Conservation (phyloP, 1,284 basidiomycete genomes). For the Pyrrhoderma lamaoense region DNA sequence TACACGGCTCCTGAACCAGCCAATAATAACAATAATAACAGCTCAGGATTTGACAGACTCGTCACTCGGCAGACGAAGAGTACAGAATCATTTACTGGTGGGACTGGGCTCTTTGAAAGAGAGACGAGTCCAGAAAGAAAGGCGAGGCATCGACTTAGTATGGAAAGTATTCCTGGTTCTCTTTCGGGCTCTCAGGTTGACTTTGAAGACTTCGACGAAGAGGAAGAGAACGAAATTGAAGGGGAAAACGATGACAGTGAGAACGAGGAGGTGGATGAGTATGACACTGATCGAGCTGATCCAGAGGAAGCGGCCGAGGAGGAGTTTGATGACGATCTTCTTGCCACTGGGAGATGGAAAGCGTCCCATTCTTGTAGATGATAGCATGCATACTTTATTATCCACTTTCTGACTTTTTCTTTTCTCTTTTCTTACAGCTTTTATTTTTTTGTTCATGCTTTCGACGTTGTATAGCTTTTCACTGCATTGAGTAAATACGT, state of each 20-base stretch:
- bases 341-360: slow-evolving; percentile 82
- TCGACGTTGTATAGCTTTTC: too few relatives aligned
- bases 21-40: slow-evolving; percentile 43
- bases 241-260: slow-evolving; percentile 26
- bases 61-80: slow-evolving; percentile 49
- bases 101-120: slow-evolving; percentile 35
- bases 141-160: slow-evolving; percentile 47
- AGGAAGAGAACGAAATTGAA: slow-evolving; percentile 28
- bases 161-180: slow-evolving; percentile 80
- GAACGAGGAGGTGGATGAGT: slow-evolving; percentile 32
- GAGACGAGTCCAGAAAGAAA: slow-evolving; percentile 32
- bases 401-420: too few relatives aligned
- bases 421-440: too few relatives aligned
- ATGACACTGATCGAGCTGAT: slow-evolving; percentile 31
- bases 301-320: slow-evolving; percentile 50
- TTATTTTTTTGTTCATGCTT: too few relatives aligned
- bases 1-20: slow-evolving; percentile 21
- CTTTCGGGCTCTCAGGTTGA: slow-evolving; percentile 37
- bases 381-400: background rate
- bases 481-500: too few relatives aligned
- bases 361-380: slow-evolving; percentile 62
- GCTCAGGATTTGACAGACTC: slow-evolving; percentile 53
- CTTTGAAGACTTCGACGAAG: slow-evolving; percentile 27
- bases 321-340: slow-evolving; percentile 72
- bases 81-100: slow-evolving; percentile 30